Base-by-base conservation (phyloP, 2,329 filamentous ascomycete genomes). In the Iodosphaeria phyllophila region DNA sequence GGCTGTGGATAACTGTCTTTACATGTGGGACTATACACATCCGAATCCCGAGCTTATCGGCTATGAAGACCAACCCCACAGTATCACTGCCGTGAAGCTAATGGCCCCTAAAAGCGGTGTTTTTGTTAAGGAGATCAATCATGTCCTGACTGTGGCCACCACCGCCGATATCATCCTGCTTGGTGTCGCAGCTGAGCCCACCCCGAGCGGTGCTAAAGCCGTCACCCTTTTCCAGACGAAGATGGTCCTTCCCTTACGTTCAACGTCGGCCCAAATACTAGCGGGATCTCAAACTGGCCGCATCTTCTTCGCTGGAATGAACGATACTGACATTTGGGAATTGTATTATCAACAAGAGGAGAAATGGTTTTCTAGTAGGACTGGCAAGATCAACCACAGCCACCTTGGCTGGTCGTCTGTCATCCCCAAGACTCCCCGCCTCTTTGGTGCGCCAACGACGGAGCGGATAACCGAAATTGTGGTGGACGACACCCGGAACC, bases 341-440 rank as follows among this genome's bases (percentile, higher is more conserved):
- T 65, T 98, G 27, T 84, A 77, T 37, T 98, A 98, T 46, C 86
- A 95, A 50, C 83, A 92, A 42, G 83, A 95, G 47, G 89, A 98
- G 51, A 76, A 78, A 38, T 98, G 89, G 89, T 98, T 98, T 44
- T 75, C 78, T 26, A 83, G 73, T 47, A 69, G 77, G 35, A 91
- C 80, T 44, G 73, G 75, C 31, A 92, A 84, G 51, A 72, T 86
- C 33, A 91, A 91, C 44, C 89, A 93, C 46, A 86, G 75, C 24
- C 74, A 67, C 44, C 71, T 67, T 4, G 73, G 75, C 17, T 74
- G 78, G 57, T 62, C 64, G 28, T 73, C 67, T 8, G 60, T 76
- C 3, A 55, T 80, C 3, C 65, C 68, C 1, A 55, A 50, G 1
- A 35, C 66, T 1, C 52, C 58, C 12, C 46, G 52, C n/a, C 43